phyloP scores from a whole-genome alignment of 2,329 filamentous ascomycete species.

The Diplodia sapinea region DNA sequence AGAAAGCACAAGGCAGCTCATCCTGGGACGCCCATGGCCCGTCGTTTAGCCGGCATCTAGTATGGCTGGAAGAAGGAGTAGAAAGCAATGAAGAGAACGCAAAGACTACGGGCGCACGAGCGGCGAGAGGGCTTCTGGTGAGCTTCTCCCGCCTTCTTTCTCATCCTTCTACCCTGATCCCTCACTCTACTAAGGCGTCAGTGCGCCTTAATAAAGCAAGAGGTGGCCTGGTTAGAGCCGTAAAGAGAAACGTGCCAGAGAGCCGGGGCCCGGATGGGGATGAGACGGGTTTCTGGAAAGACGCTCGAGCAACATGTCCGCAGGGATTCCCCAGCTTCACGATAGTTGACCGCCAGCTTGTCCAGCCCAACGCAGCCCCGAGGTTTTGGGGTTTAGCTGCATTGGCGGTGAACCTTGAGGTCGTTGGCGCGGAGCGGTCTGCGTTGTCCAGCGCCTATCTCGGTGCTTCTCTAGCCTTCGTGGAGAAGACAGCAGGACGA shows the following conservation, averaged over 20 bases:
- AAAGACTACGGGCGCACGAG: background rate
- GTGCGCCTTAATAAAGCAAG: background rate
- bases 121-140: background rate
- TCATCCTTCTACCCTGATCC: conserved; percentile 14
- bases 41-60: background rate
- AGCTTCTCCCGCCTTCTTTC: background rate
- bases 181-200: background rate
- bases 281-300: conserved; percentile 5
- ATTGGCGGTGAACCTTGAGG: conserved; percentile 16
- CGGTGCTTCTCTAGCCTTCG: conserved; percentile 4
- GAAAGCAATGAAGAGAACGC: background rate
- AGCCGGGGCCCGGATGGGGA: background rate
- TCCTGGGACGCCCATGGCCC: background rate
- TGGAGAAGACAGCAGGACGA: background rate
- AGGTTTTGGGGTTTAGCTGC: background rate
- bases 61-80: background rate
- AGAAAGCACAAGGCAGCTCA: background rate
- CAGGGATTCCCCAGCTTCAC: conserved; percentile 22
- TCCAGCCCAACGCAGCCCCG: no score
- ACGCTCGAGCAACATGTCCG: background rate
- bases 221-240: background rate
- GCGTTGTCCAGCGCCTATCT: conserved; percentile 3
- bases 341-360: conserved; percentile 4
- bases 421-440: conserved; percentile 10
- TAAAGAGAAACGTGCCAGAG: background rate